Evolutionary conservation across 129 eudicot genomes (phyloP), one percentile per base, ranked within the genome.

Genomic region (Centrapalus pauciflorus): DNA sequence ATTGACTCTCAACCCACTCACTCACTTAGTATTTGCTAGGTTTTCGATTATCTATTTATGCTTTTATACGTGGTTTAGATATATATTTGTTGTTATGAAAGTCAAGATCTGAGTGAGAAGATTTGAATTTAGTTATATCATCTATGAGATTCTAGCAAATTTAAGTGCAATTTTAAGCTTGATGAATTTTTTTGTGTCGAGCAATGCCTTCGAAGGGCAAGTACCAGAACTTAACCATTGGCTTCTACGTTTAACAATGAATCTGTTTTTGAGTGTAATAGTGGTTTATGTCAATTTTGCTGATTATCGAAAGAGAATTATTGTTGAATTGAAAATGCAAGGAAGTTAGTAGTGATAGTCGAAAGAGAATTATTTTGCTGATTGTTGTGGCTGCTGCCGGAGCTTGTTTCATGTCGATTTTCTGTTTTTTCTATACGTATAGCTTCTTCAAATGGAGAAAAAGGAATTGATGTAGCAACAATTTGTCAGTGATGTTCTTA

Each of bases 361-460:
- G 62, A 25, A 87, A 54, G 45, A 79, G 75, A 64, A 62, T 84
- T 75, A 76, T 87, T 51, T 38, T 78, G 65, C 71, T 90, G 41
- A 74, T 87, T 24, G 75, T 79, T 21, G 77, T 79, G 30, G 64
- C 79, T 23, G 80, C 77, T 10, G 66, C 79, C 26, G 97, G 97
- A 25, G 80, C 83, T 71, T 26, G 59, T 54, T 73, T 90, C 26
- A 50, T 81, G 62, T 50, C 76, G 46, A 27, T 84, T 20, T 87
- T 85, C 29, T 89, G 97, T 37, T 90, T 93, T 68, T 74, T 80
- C 81, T 90, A 82, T 54, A 43, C 77, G 4, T 82, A 78, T 77
- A 75, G 86, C 48, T 80, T 90, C 20, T 55, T 87, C 12, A 74
- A 59, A 41, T 90, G 97, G 97, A 86, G 97, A 5, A 80, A 75